Evolutionary conservation across 192 early-diverging fungal genomes (phyloP), one percentile per base, ranked within the genome.

Genomic region (Coemansia sp.): DNA sequence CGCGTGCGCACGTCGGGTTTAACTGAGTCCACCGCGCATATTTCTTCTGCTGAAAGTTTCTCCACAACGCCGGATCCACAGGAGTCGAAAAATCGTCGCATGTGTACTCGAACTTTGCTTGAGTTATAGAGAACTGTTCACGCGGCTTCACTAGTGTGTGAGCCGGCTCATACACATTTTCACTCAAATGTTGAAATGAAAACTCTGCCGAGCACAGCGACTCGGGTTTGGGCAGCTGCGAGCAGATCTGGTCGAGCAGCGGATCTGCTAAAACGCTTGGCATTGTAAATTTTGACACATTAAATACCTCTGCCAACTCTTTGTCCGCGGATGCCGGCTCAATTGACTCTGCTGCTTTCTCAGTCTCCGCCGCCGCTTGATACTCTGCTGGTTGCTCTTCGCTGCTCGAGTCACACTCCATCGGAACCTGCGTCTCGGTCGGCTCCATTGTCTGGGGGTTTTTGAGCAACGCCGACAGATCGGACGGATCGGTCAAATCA

Each of bases 71-170:
- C 22, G 68, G 73, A 19, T 76, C 68, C 6, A 51, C 68, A 12
- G 68, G 62, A 2, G 51, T 39, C 12, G 27, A 22, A 59, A 70
- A 76, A 0, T 59, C 57, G 27, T 47, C 41, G 3, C 45, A 24
- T 12, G 27, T 32, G 57, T 55, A 66, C 60, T 76, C 64, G 25
- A 57, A 70, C 19, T 55, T 64, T 5, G 68, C 55, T 21, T 69
- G 67, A 0, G 45, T 32, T 22, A 29, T 37, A 1, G 38, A 56
- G 6, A 7, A 35, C 11, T 19, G 45, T 21, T 59, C 38, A 25
- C 68, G 73, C n/a, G 60, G 63, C 15, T 56, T 8, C 19, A 60
- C 57, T 59, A 76, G 41, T 7, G 59, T 62, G 52, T 76, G 73
- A 12, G 61, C 64, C 15, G 67, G 64, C 60, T 76, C 73, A 60